A percentile compares a stretch with the other conserved stretches of the same genome.
phyloP scores from a whole-genome alignment of 768 basidiomycete genomes.

The Lentinula guzmanii region DNA sequence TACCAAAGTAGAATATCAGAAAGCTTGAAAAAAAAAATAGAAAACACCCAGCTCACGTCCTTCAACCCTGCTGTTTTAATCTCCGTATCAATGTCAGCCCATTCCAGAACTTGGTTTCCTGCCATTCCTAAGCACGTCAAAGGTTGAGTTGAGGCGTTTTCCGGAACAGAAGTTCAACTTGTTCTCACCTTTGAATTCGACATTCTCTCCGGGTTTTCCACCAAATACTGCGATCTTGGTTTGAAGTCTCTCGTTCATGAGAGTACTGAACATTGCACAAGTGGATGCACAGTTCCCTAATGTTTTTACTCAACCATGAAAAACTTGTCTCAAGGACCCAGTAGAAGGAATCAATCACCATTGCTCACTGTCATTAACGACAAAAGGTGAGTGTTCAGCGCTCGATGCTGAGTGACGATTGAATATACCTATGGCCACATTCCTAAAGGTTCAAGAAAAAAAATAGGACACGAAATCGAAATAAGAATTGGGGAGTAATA shows the following conservation, averaged over 20 bases:
- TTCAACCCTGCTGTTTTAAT: slow-evolving; percentile 53
- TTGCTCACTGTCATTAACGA: background rate
- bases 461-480: background rate
- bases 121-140: slow-evolving; percentile 37
- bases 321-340: background rate
- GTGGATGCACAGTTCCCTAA: slow-evolving; percentile 46
- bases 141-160: background rate
- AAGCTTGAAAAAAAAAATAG: background rate
- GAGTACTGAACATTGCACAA: slow-evolving; percentile 56
- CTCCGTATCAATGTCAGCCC: slow-evolving; percentile 53
- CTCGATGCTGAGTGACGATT: background rate
- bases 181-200: slow-evolving; percentile 44
- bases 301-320: background rate
- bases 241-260: slow-evolving; percentile 52
- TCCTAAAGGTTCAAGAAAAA: slow-evolving; percentile 18
- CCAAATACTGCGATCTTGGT: slow-evolving; percentile 53
- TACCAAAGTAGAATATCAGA: slow-evolving; percentile 9
- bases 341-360: background rate
- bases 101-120: slow-evolving; percentile 59
- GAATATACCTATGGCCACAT: slow-evolving; percentile 37
- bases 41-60: slow-evolving; percentile 24
- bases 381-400: background rate
- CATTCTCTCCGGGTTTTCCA: slow-evolving; percentile 42
- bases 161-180: background rate
- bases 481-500: background rate